Evolutionary conservation across 2,329 filamentous ascomycete species (phyloP).

Genomic region (Neofusicoccum ribis): DNA sequence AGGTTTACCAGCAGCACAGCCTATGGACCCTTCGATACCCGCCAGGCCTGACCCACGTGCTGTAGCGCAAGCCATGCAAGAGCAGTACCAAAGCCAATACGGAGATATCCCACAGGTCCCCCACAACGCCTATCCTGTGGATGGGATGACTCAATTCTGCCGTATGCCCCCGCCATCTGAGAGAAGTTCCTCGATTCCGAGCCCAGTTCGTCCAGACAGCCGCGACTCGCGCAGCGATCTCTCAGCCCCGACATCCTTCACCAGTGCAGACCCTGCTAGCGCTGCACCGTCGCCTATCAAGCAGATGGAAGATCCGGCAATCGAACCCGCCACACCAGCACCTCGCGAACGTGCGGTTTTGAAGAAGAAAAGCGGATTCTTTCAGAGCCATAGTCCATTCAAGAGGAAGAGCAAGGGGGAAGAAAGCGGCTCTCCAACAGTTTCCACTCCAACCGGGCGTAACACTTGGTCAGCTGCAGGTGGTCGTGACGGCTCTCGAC

Average conservation of each 20-base stretch:
- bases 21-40: constrained; percentile 17
- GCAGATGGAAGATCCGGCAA: constrained; percentile 35
- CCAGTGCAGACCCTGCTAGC: constrained; percentile 77
- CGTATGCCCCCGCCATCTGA: constrained; percentile 72
- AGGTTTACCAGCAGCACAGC: background rate
- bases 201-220: constrained; percentile 73
- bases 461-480: constrained; percentile 56
- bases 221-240: constrained; percentile 89
- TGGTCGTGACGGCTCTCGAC: constrained; percentile 40
- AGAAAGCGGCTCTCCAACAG: constrained; percentile 60
- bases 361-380: constrained; percentile 79
- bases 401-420: constrained; percentile 83
- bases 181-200: constrained; percentile 63
- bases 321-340: constrained; percentile 44
- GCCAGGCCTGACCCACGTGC: constrained; percentile 33
- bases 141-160: constrained; percentile 98
- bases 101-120: constrained; percentile 69
- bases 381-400: constrained; percentile 91
- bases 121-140: constrained; percentile 89
- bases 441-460: constrained; percentile 44
- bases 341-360: constrained; percentile 65
- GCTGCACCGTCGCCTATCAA: constrained; percentile 75
- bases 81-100: constrained; percentile 54
- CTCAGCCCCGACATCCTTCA: constrained; percentile 85
- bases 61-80: constrained; percentile 36